Evolutionary conservation across 2,329 filamentous ascomycete species (phyloP), one percentile per base, ranked within the genome.

Genomic region (Aspergillus proliferans): DNA sequence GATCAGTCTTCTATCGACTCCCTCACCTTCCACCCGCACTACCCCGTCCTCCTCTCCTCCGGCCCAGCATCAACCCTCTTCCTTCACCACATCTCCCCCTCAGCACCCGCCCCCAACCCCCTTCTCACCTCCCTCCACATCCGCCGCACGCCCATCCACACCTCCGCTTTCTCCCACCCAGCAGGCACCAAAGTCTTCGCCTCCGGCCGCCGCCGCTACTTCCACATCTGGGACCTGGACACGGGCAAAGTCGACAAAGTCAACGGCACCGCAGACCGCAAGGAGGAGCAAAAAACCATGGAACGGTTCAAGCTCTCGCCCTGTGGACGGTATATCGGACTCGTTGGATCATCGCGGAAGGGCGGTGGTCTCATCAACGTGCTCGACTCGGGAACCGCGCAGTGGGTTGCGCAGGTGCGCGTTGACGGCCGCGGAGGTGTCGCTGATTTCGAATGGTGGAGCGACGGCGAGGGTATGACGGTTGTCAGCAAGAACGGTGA

Each of bases 401-500:
- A 96, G 71, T 97, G 92, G 92, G 76, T 90, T 43, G 82, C 86
- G 0, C 84, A 92, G 56, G 88, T 87, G 12, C 81, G 91, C 36
- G 77, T 96, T 42, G 88, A 96, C 61, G 86, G 87, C 55, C 79
- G 82, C 44, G 85, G 89, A 45, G 91, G 91, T 34, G 84, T 97
- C 43, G 86, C 88, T 1, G 92, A 96, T 67, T 94, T 96, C 62
- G 83, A 82, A 1, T 98, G 93, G 93, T 96, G 91, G 91, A 79
- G 82, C 47, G 83, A 88, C 52, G 87, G 91, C 30, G 80, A 85
- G 38, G 92, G 91, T 4, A 76, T 98, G 60, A 86, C 84, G 0
- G 86, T 95, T 39, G 82, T 87, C 1, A 90, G 88, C 52, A 91
- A 86, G 68, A 89, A 87, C 57, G 93, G 93, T 21, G 88, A 95